A percentile compares a stretch with the other conserved stretches of the same genome.
These are phyloP conservation scores for Houttuynia cordata DNA, from an alignment of 164 flowering plant genomes.

Conservation along the genomic window DNA sequence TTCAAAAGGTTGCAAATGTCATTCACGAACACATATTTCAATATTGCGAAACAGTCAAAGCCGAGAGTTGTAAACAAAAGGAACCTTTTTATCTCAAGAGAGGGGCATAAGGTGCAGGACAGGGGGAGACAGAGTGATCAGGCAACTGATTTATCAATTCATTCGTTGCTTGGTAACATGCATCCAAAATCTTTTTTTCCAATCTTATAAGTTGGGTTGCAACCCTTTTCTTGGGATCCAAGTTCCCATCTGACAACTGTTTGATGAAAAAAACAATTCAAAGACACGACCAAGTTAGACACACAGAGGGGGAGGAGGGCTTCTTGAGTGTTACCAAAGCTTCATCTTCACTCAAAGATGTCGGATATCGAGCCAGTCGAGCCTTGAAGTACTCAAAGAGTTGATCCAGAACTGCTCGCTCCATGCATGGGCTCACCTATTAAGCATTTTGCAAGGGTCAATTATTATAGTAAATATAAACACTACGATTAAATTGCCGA, in stretches of 20 bases:
- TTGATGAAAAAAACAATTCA: not conserved
- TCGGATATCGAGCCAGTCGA: conserved; percentile 76
- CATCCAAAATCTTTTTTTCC: conserved; percentile 82
- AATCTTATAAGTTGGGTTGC: conserved; percentile 80
- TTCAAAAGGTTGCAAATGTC: not conserved
- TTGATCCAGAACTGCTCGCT: conserved; percentile 86
- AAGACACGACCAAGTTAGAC: not conserved
- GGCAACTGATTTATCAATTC: conserved; percentile 71
- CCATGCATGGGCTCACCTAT: conserved; percentile 93
- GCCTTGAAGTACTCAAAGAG: conserved; percentile 56
- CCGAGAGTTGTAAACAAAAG: conserved; percentile 1
- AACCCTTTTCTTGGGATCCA: conserved; percentile 75
- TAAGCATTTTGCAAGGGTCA: not conserved
- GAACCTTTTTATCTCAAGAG: conserved; percentile 37
- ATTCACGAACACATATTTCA: not conserved
- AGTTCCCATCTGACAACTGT: conserved; percentile 54
- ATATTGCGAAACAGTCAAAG: not conserved
- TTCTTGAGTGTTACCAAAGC: conserved; percentile 51
- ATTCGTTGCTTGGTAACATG: conserved; percentile 54
- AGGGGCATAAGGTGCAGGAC: conserved; percentile 97
- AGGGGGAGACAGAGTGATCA: conserved; percentile 71
- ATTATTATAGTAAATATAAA: not conserved
- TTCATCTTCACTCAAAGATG: conserved; percentile 68
- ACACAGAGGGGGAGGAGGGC: too few species aligned
- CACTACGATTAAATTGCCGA: not conserved